Evolutionary conservation across 495 filamentous ascomycete species (phyloP).

Genomic region (Neurospora africana): DNA sequence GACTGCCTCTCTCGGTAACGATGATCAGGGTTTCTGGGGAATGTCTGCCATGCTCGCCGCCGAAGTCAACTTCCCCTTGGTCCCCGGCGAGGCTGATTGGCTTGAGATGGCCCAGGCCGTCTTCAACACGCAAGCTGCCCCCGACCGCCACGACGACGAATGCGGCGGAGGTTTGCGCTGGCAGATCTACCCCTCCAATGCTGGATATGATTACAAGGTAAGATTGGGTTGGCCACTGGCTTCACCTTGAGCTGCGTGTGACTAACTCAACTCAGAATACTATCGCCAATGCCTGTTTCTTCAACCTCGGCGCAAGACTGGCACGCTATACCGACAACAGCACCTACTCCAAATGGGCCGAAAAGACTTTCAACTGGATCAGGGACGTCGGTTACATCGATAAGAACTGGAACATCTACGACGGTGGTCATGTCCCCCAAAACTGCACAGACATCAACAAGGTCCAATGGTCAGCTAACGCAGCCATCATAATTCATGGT

Average conservation of each 20-base stretch:
- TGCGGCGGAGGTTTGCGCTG: slow-evolving; percentile 73
- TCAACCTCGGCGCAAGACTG: slow-evolving; percentile 61
- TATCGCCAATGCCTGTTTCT: slow-evolving; percentile 56
- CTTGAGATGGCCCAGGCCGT: slow-evolving; percentile 70
- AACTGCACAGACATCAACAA: slow-evolving; percentile 41
- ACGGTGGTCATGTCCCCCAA: slow-evolving; percentile 39
- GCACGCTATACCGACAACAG: slow-evolving; percentile 60
- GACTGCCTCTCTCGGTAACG: slow-evolving; percentile 52
- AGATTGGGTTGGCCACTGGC: not conserved
- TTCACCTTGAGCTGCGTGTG: not conserved
- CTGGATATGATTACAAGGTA: slow-evolving; percentile 68
- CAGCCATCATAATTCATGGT: slow-evolving; percentile 55
- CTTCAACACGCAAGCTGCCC: slow-evolving; percentile 59
- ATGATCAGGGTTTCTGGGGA: slow-evolving; percentile 61
- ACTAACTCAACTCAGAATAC: slow-evolving; percentile 36
- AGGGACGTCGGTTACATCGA: slow-evolving; percentile 39
- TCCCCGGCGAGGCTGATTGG: slow-evolving; percentile 56
- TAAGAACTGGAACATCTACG: slow-evolving; percentile 42
- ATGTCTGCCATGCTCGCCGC: slow-evolving; percentile 59
- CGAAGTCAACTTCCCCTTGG: slow-evolving; percentile 52
- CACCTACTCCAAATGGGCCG: slow-evolving; percentile 62
- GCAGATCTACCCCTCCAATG: slow-evolving; percentile 70
- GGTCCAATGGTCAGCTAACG: slow-evolving; percentile 63
- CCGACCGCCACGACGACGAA: slow-evolving; percentile 48
- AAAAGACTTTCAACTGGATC: slow-evolving; percentile 60